phyloP scores from a whole-genome alignment of 257 asterid species.

The Nicotiana tabacum region DNA sequence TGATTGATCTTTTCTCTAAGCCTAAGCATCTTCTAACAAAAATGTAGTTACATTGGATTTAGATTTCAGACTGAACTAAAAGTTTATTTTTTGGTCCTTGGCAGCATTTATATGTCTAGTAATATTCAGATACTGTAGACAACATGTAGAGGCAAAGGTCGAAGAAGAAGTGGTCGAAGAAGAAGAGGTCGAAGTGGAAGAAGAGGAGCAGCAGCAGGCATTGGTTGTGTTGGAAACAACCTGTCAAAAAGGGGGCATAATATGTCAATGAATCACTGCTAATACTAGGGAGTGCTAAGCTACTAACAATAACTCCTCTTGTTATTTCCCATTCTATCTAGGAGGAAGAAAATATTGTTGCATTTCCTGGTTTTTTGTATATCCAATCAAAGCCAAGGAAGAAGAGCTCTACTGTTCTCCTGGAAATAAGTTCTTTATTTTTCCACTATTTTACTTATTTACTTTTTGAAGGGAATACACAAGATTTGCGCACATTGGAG shows the following conservation, averaged over 20 bases:
- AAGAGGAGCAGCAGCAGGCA: conserved; percentile 36
- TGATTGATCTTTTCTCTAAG: background rate
- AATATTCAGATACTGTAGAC: conserved; percentile 62
- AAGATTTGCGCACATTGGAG: no score
- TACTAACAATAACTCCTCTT: background rate
- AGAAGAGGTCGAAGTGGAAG: conserved; percentile 8
- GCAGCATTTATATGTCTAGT: conserved; percentile 86
- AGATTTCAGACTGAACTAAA: background rate
- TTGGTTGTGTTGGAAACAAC: conserved; percentile 42
- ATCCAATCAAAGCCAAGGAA: background rate
- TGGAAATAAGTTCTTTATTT: background rate
- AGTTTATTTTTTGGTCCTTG: conserved; percentile 7
- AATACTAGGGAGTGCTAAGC: background rate
- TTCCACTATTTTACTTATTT: background rate
- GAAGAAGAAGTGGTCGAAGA: conserved; percentile 27
- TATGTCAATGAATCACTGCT: background rate
- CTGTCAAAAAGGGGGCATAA: background rate
- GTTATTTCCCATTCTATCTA: background rate
- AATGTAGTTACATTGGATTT: background rate
- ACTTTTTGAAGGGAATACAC: background rate
- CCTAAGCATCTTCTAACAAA: background rate
- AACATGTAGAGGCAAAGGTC: conserved; percentile 28
- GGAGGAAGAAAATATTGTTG: background rate
- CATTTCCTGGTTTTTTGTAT: conserved; percentile 3
- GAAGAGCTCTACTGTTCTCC: background rate